Evolutionary conservation across 805 yeast genomes (phyloP).

Genomic region (Phaffomyces thermotolerans): DNA sequence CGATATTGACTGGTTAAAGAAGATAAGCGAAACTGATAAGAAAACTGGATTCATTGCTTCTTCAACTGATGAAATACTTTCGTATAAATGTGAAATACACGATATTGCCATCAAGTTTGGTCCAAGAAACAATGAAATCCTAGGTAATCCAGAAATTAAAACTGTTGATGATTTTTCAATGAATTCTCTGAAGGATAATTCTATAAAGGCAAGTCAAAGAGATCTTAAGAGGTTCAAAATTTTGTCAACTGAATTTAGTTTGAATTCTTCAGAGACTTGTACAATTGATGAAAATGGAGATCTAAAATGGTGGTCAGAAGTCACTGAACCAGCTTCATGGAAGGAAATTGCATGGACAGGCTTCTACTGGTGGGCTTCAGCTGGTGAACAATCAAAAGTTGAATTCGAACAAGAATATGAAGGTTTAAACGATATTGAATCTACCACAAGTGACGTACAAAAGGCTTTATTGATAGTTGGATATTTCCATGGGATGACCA

Average conservation of each 20-base stretch:
- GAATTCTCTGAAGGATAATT: neutral
- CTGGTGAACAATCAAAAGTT: constrained; percentile 50
- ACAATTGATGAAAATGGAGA: constrained; percentile 9
- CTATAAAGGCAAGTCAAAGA: constrained; percentile 27
- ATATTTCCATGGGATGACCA: constrained; percentile 43
- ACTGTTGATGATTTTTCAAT: constrained; percentile 4
- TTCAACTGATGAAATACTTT: constrained; percentile 60
- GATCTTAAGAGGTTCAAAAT: constrained; percentile 31
- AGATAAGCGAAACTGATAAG: constrained; percentile 4
- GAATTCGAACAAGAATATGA: constrained; percentile 35
- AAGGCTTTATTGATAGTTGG: constrained; percentile 33
- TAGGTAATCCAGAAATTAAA: constrained; percentile 8
- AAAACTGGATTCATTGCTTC: constrained; percentile 43
- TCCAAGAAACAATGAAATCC: neutral
- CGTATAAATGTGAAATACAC: constrained; percentile 44
- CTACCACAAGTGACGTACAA: constrained; percentile 18
- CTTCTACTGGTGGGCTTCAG: constrained; percentile 82
- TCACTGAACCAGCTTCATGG: constrained; percentile 47
- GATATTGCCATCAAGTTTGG: constrained; percentile 34
- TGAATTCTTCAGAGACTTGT: constrained; percentile 1
- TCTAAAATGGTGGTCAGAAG: constrained; percentile 36
- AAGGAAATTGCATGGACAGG: constrained; percentile 59
- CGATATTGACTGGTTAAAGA: constrained; percentile 38
- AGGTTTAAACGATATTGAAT: constrained; percentile 19
- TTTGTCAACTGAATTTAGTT: constrained; percentile 18